Evolutionary conservation across 2,329 filamentous ascomycete species (phyloP).

Genomic region (Colletotrichum neosansevieriae): DNA sequence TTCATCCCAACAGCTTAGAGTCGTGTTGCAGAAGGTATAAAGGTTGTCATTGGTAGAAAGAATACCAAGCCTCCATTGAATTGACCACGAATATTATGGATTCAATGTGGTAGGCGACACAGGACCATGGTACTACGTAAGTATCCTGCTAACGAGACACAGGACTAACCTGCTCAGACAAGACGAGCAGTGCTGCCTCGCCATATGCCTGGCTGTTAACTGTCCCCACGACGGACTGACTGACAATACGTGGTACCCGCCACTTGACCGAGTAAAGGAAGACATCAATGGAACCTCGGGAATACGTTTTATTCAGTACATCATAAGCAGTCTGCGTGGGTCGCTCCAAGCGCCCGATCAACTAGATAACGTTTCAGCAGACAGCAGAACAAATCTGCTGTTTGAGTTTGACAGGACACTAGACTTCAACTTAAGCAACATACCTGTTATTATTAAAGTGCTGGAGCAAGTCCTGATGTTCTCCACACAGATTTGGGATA

Average conservation of each 20-base stretch:
- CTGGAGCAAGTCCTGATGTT: slow-evolving; percentile 16
- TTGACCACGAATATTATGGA: too few species aligned
- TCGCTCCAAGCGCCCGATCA: not conserved
- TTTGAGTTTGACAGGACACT: too few species aligned
- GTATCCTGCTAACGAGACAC: too few species aligned
- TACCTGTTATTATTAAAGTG: slow-evolving; percentile 6
- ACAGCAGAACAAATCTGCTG: too few species aligned
- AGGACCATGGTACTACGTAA: too few species aligned
- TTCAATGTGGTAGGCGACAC: too few species aligned
- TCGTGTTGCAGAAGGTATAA: not conserved
- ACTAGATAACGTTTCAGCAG: not conserved
- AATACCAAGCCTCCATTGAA: too few species aligned
- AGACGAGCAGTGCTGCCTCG: slow-evolving; percentile 17
- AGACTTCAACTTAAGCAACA: not conserved
- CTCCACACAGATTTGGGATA: slow-evolving; percentile 5
- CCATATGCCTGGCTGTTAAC: too few species aligned
- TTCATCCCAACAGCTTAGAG: not conserved
- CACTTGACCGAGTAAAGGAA: slow-evolving; percentile 8
- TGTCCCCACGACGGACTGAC: slow-evolving; percentile 3
- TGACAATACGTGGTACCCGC: slow-evolving; percentile 11
- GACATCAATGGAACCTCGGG: slow-evolving; percentile 8
- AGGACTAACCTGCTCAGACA: slow-evolving; percentile 19
- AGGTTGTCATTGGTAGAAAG: not conserved
- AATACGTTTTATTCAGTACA: slow-evolving; percentile 5
- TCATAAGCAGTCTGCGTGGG: slow-evolving; percentile 10